phyloP scores from a whole-genome alignment of 148 eudicot species.

The Arbutus unedo region DNA sequence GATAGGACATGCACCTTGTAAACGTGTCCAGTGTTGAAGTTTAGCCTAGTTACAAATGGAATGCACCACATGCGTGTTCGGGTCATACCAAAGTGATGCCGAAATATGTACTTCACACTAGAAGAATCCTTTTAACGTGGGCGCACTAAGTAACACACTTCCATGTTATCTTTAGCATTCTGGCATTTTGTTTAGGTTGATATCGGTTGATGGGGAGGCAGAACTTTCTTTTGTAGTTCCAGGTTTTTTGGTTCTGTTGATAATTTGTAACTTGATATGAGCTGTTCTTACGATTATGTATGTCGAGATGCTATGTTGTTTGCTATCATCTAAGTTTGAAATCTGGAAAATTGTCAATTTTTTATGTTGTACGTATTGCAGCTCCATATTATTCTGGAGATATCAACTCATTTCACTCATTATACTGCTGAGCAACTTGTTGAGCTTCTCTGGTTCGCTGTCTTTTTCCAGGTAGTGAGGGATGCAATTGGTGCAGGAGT shows the following conservation, averaged over 20 bases:
- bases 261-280: not conserved
- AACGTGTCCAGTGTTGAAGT: not conserved
- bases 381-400: not conserved
- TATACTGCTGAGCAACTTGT: constrained; percentile 9
- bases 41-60: not conserved
- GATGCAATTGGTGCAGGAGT: constrained; percentile 83
- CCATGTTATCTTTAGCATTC: not conserved
- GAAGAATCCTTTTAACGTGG: no score
- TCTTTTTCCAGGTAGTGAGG: constrained; percentile 59
- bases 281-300: not conserved
- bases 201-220: not conserved
- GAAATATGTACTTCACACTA: not conserved
- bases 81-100: not conserved
- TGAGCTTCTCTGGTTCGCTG: not conserved
- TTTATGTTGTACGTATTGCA: not conserved
- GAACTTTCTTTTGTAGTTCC: not conserved
- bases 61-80: not conserved
- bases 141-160: not conserved
- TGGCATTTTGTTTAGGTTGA: not conserved
- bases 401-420: not conserved
- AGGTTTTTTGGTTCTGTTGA: not conserved
- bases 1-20: not conserved
- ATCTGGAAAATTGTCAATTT: not conserved
- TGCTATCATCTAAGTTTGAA: not conserved
- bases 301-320: not conserved